Evolutionary conservation across 495 filamentous ascomycete species (phyloP).

Genomic region (Tuber aestivum): DNA sequence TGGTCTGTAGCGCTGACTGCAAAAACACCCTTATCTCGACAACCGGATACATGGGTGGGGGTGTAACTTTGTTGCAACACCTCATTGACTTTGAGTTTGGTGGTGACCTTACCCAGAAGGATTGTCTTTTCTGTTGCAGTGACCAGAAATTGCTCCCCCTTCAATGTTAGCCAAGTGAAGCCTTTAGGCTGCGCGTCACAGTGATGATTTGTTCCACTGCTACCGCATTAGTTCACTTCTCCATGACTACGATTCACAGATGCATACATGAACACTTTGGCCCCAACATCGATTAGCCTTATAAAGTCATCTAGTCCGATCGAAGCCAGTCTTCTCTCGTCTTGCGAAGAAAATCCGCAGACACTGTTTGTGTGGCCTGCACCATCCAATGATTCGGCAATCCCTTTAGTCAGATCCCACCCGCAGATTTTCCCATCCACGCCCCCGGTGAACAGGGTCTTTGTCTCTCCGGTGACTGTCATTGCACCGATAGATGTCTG

Average conservation of each 20-base stretch:
- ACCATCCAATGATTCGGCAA: conserved; percentile 64
- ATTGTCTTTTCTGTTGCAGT: conserved; percentile 63
- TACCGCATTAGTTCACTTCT: not conserved
- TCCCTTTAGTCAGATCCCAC: conserved; percentile 69
- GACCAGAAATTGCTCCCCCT: conserved; percentile 44
- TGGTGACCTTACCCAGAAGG: conserved; percentile 51
- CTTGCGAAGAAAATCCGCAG: conserved; percentile 61
- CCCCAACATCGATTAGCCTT: conserved; percentile 61
- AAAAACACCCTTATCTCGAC: conserved; percentile 51
- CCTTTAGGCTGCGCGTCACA: conserved; percentile 50
- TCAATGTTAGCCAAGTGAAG: conserved; percentile 44
- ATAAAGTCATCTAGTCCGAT: conserved; percentile 95
- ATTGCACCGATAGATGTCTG: conserved; percentile 86
- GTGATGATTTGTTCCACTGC: not conserved
- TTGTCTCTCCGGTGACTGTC: conserved; percentile 48
- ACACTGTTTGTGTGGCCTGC: conserved; percentile 76
- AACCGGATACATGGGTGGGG: conserved; percentile 63
- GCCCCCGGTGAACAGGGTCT: conserved; percentile 78
- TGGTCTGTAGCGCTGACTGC: conserved; percentile 72
- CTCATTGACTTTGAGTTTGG: conserved; percentile 52
- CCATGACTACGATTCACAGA: conserved; percentile 44
- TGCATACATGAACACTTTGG: conserved; percentile 55
- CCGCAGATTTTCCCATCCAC: conserved; percentile 79
- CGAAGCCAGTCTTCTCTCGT: conserved; percentile 63
- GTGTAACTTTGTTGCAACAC: conserved; percentile 51